These are phyloP conservation scores for Populus trichocarpa DNA, from an alignment of 441 rosid species.

Conservation along the genomic window DNA sequence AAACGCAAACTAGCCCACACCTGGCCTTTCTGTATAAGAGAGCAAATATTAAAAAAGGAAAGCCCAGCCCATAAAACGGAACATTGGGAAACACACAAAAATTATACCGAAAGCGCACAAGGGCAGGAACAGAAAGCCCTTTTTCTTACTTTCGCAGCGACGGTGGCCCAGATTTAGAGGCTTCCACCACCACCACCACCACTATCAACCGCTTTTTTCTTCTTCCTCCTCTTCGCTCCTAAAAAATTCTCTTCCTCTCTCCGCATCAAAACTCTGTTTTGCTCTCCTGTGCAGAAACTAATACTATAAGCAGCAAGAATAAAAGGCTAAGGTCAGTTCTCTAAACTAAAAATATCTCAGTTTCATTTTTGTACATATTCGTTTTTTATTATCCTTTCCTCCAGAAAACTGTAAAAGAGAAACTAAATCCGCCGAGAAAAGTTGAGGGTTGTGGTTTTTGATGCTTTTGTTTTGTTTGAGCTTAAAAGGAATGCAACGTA, in stretches of 20 bases:
- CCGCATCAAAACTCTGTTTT: not conserved
- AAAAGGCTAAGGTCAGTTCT: constrained; percentile 8
- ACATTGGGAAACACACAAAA: not conserved
- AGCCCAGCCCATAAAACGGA: constrained; percentile 11
- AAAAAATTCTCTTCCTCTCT: not conserved
- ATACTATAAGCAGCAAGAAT: not conserved
- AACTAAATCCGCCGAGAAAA: not conserved
- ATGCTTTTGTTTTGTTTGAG: not conserved
- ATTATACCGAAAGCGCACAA: constrained; percentile 21
- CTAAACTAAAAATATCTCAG: not conserved
- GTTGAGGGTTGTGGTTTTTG: not conserved
- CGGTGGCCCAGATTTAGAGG: constrained; percentile 49
- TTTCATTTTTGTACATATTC: not conserved
- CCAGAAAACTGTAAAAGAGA: not conserved
- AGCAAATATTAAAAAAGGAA: not conserved
- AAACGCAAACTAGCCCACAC: not conserved
- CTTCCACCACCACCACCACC: constrained; percentile 8
- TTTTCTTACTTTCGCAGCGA: not conserved
- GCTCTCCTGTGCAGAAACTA: constrained; percentile 6
- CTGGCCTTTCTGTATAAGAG: not conserved
- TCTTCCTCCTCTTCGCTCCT: not conserved
- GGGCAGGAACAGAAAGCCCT: constrained; percentile 9
- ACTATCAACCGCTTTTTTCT: constrained; percentile 15
- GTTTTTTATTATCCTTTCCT: not conserved
- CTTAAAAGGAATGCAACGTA: not conserved